These are phyloP conservation scores for Cryptococcus sp. DNA, from an alignment of 1,284 basidiomycete species.

Conservation along the genomic window DNA sequence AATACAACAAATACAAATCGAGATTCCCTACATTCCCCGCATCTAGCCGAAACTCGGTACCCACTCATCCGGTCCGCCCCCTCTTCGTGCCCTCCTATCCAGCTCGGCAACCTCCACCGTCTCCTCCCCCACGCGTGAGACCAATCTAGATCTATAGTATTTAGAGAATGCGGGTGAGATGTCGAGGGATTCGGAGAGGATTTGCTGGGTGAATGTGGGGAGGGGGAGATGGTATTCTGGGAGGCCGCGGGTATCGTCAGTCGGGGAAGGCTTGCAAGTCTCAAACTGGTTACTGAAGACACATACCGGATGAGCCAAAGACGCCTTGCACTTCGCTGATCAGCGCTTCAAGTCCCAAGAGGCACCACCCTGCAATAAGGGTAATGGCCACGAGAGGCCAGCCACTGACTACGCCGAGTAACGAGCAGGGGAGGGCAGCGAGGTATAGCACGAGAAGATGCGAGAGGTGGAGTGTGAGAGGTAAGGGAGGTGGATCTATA, in stretches of 20 bases:
- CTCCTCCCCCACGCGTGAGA: constrained; percentile 30
- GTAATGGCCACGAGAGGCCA: constrained; percentile 33
- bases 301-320: constrained; percentile 36
- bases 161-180: constrained; percentile 37
- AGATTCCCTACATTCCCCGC: not conserved
- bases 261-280: not conserved
- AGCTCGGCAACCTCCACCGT: constrained; percentile 33
- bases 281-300: constrained; percentile 9
- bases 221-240: constrained; percentile 44
- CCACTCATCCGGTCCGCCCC: constrained; percentile 31
- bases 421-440: constrained; percentile 37
- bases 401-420: constrained; percentile 35
- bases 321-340: constrained; percentile 44
- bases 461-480: constrained; percentile 40
- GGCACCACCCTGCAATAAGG: constrained; percentile 42
- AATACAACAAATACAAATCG: not conserved
- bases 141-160: constrained; percentile 36
- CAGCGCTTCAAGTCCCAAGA: constrained; percentile 43
- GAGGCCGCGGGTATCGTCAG: constrained; percentile 1
- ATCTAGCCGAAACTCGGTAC: constrained; percentile 22
- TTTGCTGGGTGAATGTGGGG: constrained; percentile 35
- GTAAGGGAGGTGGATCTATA: constrained; percentile 42
- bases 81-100: constrained; percentile 28
- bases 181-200: constrained; percentile 43
- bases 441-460: constrained; percentile 44